Conservation (phyloP, 2,329 filamentous ascomycete species). For the Thelonectria rubi region DNA sequence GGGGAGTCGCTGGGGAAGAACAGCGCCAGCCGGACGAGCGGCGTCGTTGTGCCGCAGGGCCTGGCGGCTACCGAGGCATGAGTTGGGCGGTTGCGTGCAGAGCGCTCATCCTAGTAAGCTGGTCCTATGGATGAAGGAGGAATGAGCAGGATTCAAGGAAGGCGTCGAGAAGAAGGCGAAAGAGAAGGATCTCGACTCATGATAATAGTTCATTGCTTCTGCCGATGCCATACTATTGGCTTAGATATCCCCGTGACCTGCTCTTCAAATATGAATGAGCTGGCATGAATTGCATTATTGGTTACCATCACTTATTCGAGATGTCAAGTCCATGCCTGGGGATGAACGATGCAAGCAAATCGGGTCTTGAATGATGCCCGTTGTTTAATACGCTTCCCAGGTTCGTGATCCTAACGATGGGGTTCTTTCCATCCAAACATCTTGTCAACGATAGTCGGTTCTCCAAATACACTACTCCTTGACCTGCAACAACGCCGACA, state of each 20-base stretch:
- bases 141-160: neutral
- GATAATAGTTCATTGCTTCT: neutral
- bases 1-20: slow-evolving; percentile 47
- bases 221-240: slow-evolving; percentile 19
- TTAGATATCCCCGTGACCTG: slow-evolving; percentile 37
- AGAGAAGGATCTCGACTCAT: neutral
- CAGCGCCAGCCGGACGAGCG: slow-evolving; percentile 35
- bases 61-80: slow-evolving; percentile 39
- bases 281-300: slow-evolving; percentile 2
- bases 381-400: neutral
- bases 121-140: neutral
- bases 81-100: neutral
- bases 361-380: neutral
- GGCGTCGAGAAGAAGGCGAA: slow-evolving; percentile 8
- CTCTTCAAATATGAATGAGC: neutral
- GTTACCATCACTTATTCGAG: neutral
- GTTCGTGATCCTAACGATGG: neutral
- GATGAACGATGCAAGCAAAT: neutral
- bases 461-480: neutral
- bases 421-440: neutral
- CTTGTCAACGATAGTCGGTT: neutral
- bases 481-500: neutral
- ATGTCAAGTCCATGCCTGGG: neutral
- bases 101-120: too few relatives aligned
- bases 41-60: slow-evolving; percentile 41